Evolutionary conservation across 768 basidiomycete species (phyloP).

Genomic region (Leccinum subtestaceum): DNA sequence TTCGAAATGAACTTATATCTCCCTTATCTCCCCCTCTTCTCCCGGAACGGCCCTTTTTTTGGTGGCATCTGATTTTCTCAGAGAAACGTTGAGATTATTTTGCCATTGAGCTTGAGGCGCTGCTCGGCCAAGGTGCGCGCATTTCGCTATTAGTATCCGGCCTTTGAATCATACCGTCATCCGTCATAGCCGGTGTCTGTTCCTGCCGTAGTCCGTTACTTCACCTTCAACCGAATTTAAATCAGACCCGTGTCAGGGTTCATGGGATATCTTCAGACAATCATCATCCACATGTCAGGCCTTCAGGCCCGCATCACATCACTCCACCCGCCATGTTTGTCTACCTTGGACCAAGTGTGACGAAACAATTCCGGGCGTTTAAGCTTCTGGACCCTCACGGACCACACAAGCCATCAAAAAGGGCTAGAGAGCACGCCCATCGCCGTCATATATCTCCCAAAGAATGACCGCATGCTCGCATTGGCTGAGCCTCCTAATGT

Average conservation of each 20-base stretch:
- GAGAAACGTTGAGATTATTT: constrained; percentile 20
- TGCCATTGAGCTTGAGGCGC: constrained; percentile 17
- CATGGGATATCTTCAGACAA: background rate
- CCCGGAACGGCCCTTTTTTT: background rate
- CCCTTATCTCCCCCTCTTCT: constrained; percentile 8
- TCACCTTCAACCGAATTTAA: constrained; percentile 1
- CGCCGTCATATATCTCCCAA: background rate
- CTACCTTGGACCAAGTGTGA: background rate
- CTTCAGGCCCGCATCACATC: background rate
- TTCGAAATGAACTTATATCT: constrained; percentile 12
- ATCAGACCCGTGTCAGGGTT: background rate
- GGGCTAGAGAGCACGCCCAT: background rate
- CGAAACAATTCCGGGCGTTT: background rate
- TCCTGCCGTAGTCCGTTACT: background rate
- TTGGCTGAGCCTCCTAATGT: background rate
- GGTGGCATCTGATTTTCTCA: background rate
- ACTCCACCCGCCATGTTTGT: background rate
- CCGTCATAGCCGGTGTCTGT: background rate
- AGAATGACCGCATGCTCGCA: background rate
- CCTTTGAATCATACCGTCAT: background rate
- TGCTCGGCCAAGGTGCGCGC: constrained; percentile 13
- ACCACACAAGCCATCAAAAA: background rate
- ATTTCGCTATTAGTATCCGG: constrained; percentile 26
- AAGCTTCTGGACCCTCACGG: background rate
- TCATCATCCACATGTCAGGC: background rate